These are phyloP conservation scores for Citrus inodora DNA, from an alignment of 345 rosid species.

Conservation along the genomic window DNA sequence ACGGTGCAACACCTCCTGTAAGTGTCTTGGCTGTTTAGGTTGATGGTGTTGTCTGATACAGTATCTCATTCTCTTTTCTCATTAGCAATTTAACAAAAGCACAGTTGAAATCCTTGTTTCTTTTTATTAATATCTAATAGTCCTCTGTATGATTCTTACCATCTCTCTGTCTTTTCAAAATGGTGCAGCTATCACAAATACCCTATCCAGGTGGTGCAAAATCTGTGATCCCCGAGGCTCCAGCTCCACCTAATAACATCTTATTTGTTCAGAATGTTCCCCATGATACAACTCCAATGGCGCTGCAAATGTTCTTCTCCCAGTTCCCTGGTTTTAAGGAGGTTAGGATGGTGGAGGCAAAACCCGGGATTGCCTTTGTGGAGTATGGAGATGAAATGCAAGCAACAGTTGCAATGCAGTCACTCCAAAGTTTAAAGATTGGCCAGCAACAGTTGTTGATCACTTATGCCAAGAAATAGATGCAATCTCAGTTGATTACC, in stretches of 20 bases:
- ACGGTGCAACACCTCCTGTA: conserved; percentile 86
- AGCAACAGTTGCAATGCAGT: conserved; percentile 82
- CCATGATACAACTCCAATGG: conserved; percentile 73
- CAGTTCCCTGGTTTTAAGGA: conserved; percentile 86
- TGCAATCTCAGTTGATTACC: neutral
- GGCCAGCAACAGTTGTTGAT: conserved; percentile 75
- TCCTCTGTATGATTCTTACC: neutral
- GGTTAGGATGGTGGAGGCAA: conserved; percentile 93
- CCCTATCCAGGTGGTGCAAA: conserved; percentile 75
- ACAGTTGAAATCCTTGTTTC: neutral
- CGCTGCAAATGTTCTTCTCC: conserved; percentile 72
- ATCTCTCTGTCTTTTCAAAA: neutral
- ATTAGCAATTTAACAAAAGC: neutral
- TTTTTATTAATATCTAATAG: neutral
- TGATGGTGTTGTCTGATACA: neutral
- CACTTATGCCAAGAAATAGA: conserved; percentile 91
- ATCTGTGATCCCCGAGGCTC: conserved; percentile 70
- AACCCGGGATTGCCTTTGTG: conserved; percentile 97
- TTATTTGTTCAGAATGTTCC: conserved; percentile 94
- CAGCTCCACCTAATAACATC: conserved; percentile 91
- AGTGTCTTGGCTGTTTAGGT: conserved; percentile 21
- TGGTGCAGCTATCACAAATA: conserved; percentile 76
- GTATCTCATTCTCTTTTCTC: neutral
- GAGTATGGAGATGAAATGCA: conserved; percentile 90
- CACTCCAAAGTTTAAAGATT: conserved; percentile 76